These are phyloP conservation scores for Trametes polyzona DNA, from an alignment of 1,284 basidiomycete genomes.

Conservation along the genomic window DNA sequence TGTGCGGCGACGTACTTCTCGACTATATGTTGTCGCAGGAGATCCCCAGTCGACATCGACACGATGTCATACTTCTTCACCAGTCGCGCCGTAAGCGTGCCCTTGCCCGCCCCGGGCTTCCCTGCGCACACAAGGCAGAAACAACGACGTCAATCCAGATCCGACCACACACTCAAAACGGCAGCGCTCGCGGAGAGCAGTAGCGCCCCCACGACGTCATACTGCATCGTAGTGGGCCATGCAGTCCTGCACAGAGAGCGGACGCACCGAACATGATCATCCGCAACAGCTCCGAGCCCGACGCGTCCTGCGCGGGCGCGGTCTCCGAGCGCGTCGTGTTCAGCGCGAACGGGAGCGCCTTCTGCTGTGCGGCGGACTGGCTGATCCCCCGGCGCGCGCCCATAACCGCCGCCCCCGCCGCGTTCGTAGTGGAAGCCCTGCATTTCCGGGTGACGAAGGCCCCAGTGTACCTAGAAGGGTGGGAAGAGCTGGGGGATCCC, in stretches of 20 bases:
- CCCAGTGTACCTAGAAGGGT: background rate
- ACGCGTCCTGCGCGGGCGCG: constrained; percentile 37
- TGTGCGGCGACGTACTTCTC: constrained; percentile 49
- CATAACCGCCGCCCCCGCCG: too few species aligned
- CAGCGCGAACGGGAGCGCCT: constrained; percentile 57
- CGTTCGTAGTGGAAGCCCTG: too few species aligned
- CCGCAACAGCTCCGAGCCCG: constrained; percentile 48
- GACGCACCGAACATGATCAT: constrained; percentile 76
- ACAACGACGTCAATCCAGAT: background rate
- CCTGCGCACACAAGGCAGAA: constrained; percentile 5
- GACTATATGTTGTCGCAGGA: constrained; percentile 79
- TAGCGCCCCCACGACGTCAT: constrained; percentile 11
- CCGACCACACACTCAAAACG: background rate
- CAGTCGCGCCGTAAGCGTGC: constrained; percentile 74
- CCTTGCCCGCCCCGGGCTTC: constrained; percentile 81
- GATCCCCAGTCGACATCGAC: constrained; percentile 79
- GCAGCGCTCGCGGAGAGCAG: background rate
- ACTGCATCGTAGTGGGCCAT: too few species aligned
- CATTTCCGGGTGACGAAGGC: background rate
- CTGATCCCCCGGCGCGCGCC: constrained; percentile 36
- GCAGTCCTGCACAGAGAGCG: too few species aligned
- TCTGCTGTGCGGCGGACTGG: constrained; percentile 44
- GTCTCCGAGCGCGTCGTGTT: constrained; percentile 43
- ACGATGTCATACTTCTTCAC: constrained; percentile 78
- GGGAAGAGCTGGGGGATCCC: too few species aligned